Percentiles rank a stretch among this genome's conserved stretches.
These are phyloP conservation scores for Fusarium metavorans DNA, from an alignment of 2,329 filamentous ascomycete genomes.

Conservation along the genomic window DNA sequence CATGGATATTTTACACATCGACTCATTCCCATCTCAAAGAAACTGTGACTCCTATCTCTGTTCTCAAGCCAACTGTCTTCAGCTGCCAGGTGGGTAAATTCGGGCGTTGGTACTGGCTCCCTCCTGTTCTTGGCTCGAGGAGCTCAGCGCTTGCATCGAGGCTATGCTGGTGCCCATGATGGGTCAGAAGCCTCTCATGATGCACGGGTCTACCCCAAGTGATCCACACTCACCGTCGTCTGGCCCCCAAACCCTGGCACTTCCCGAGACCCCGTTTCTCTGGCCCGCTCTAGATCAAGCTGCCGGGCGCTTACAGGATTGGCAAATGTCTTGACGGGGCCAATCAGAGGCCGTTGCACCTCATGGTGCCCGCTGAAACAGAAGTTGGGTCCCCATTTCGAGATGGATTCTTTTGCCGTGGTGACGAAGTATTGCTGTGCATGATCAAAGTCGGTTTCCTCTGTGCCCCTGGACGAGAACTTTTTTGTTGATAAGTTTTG, in stretches of 20 bases:
- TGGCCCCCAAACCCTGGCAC: slow-evolving; percentile 36
- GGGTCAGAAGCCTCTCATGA: slow-evolving; percentile 31
- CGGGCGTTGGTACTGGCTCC: slow-evolving; percentile 13
- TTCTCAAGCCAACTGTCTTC: not conserved
- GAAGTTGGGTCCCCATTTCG: slow-evolving; percentile 13
- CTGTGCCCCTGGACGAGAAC: slow-evolving; percentile 7
- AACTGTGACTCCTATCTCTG: not conserved
- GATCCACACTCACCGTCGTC: slow-evolving; percentile 21
- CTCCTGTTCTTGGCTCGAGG: slow-evolving; percentile 36
- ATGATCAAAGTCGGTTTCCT: not conserved
- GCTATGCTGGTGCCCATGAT: slow-evolving; percentile 34
- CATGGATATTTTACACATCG: not conserved
- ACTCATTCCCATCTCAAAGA: not conserved
- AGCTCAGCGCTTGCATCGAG: slow-evolving; percentile 39
- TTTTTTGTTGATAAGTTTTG: not conserved
- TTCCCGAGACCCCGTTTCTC: slow-evolving; percentile 32
- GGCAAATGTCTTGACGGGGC: slow-evolving; percentile 20
- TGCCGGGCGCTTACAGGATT: slow-evolving; percentile 44
- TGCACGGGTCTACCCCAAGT: slow-evolving; percentile 28
- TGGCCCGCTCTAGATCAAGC: slow-evolving; percentile 35
- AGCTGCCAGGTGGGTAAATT: not conserved
- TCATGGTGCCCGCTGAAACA: slow-evolving; percentile 20
- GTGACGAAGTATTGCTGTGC: slow-evolving; percentile 13
- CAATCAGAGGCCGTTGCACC: slow-evolving; percentile 34
- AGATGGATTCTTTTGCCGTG: slow-evolving; percentile 11